Base-by-base conservation (phyloP, 2,329 filamentous ascomycete genomes). In the Didymella segeticola region DNA sequence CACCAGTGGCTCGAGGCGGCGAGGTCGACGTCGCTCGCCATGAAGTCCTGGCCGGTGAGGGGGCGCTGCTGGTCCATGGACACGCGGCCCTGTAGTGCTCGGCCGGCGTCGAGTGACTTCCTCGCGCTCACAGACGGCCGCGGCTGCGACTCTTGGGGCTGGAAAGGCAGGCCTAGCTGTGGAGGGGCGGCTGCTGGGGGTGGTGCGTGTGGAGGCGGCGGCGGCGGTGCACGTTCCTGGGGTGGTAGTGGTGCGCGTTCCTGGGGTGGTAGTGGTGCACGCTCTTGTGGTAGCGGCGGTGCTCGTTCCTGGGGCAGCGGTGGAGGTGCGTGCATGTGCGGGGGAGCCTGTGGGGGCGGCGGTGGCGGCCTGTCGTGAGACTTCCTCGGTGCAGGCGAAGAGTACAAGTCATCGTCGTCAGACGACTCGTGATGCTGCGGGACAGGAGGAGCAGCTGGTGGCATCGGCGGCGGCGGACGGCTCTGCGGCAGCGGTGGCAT, bases 21-120 rank as follows among this genome's bases (percentile, higher is more conserved):
- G 30, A 98, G 80, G 67, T 98, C 93, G 50, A 98, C 77, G 56
- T 98, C 93, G 50, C 87, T 88, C 33, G 95, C 95, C 58, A 98
- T 93, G 69, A 87, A 96, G 1, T 91, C 90, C 37, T 88, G 86
- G 54, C 87, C 83, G 8, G 47, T 11, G 5, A 88, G 89, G 1
- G 90, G 88, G 39, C 93, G 86, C 31, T 83, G 76, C 50, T 89
- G 79, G 62, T 99, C 95, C 75, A 90, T 85, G 3, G 92, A 96
- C 53, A 82, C 77, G 48, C 86, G 82, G 22, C 78, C 69, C 47
- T 74, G 77, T 23, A 78, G 71, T 14, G 75, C 76, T 55, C 88
- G 82, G 29, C 82, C 78, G 11, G 87, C 76, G 66, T 95, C 90
- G 45, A 87, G 66, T 11, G 89, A 91, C 68, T 85, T 83, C 42